Evolutionary conservation across 2,329 filamentous ascomycete species (phyloP).

Genomic region (Neonectria faginata): DNA sequence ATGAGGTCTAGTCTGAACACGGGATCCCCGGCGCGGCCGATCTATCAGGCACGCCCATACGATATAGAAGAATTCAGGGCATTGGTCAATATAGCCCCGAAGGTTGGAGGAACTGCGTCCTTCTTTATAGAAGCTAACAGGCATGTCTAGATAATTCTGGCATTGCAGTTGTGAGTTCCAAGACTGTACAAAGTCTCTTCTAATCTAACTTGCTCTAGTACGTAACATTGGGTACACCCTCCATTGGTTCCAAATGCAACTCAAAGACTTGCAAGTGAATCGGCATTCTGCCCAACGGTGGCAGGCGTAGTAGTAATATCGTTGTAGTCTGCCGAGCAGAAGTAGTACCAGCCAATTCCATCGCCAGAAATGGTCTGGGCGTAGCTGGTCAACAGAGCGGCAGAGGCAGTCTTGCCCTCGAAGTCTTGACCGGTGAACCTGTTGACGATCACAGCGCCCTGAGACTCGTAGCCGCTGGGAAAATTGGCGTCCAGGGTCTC

Average conservation of each 20-base stretch:
- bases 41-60: too few species aligned
- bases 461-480: constrained; percentile 8
- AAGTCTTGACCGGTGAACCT: constrained; percentile 30
- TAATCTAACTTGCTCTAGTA: too few species aligned
- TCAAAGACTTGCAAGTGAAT: constrained; percentile 11
- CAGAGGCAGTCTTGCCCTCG: constrained; percentile 3
- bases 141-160: too few species aligned
- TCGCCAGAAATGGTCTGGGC: constrained; percentile 1
- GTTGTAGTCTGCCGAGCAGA: constrained; percentile 23
- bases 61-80: too few species aligned
- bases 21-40: too few species aligned
- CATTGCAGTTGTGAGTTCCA: too few species aligned
- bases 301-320: constrained; percentile 16
- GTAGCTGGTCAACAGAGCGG: constrained; percentile 12
- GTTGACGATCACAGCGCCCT: constrained; percentile 37
- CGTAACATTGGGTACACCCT: too few species aligned
- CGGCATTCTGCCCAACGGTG: constrained; percentile 23
- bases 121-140: too few species aligned
- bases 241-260: background rate
- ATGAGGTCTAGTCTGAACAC: too few species aligned
- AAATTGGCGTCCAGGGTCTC: constrained; percentile 35
- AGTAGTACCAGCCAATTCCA: constrained; percentile 24
- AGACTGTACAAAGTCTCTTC: too few species aligned
- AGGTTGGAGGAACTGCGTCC: too few species aligned
- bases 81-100: too few species aligned